phyloP scores from a whole-genome alignment of 1,284 basidiomycete genomes.

The Omphalotus olearius region DNA sequence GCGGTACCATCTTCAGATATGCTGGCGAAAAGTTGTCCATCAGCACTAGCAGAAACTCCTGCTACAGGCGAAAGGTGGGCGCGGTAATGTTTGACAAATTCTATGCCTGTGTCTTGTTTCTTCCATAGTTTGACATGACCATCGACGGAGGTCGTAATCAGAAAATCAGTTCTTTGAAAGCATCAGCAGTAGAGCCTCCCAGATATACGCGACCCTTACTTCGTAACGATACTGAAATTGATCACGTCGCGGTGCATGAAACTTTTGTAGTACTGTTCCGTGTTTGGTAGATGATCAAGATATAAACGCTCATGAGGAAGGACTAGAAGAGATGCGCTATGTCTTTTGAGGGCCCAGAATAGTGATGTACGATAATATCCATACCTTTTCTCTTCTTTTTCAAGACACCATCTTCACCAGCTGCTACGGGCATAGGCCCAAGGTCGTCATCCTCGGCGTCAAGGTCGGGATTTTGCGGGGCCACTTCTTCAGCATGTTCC shows the following conservation, averaged over 20 bases:
- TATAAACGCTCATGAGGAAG: slow-evolving; percentile 65
- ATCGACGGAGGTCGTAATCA: slow-evolving; percentile 93
- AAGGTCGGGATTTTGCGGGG: slow-evolving; percentile 28
- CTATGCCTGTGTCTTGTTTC: slow-evolving; percentile 90
- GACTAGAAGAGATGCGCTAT: slow-evolving; percentile 30
- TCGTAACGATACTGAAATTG: slow-evolving; percentile 84
- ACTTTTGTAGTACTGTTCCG: slow-evolving; percentile 94
- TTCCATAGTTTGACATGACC: slow-evolving; percentile 99
- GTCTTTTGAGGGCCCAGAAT: slow-evolving; percentile 40
- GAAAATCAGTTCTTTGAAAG: slow-evolving; percentile 74
- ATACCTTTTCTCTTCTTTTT: slow-evolving; percentile 76
- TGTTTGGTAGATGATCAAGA: slow-evolving; percentile 86
- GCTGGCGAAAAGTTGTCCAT: slow-evolving; percentile 91
- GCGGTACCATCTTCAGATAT: slow-evolving; percentile 82
- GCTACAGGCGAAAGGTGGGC: slow-evolving; percentile 84
- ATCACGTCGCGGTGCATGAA: slow-evolving; percentile 98
- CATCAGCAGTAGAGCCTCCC: slow-evolving; percentile 2
- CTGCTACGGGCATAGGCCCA: slow-evolving; percentile 73
- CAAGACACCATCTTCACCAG: slow-evolving; percentile 31
- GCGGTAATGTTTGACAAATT: slow-evolving; percentile 93
- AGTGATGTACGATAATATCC: slow-evolving; percentile 19
- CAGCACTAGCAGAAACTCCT: slow-evolving; percentile 83
- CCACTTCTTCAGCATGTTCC: slow-evolving; percentile 18
- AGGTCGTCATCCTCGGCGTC: slow-evolving; percentile 68
- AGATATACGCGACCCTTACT: slow-evolving; percentile 40